Percentiles rank a stretch among this genome's conserved stretches.
Evolutionary conservation across 2,329 filamentous ascomycete genomes (phyloP).

Genomic region (Aschersonia sp.): DNA sequence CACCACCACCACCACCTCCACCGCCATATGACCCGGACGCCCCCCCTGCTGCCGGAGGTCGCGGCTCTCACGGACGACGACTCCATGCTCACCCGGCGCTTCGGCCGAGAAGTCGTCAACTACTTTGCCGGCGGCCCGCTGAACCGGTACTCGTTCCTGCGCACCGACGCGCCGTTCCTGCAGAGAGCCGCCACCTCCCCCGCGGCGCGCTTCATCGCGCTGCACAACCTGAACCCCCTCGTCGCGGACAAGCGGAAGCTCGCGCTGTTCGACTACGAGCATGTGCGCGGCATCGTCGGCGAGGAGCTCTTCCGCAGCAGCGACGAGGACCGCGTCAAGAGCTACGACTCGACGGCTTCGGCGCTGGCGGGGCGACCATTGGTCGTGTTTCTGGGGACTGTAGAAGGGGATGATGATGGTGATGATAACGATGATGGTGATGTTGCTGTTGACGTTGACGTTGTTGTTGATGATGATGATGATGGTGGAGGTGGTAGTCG

Average conservation of each 20-base stretch:
- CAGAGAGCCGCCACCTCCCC: slow-evolving; percentile 51
- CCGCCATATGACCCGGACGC: not conserved
- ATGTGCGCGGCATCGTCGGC: slow-evolving; percentile 58
- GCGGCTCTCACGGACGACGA: slow-evolving; percentile 30
- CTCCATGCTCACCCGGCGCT: slow-evolving; percentile 61
- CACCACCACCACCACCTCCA: too few species aligned
- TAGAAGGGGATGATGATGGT: slow-evolving; percentile 38
- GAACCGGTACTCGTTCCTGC: slow-evolving; percentile 69
- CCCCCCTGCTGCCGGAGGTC: slow-evolving; percentile 26
- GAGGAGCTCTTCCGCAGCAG: slow-evolving; percentile 52
- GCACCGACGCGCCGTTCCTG: slow-evolving; percentile 56
- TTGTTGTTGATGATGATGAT: too few species aligned
- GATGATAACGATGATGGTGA: not conserved
- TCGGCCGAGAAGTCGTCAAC: slow-evolving; percentile 67
- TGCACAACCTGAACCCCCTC: slow-evolving; percentile 67
- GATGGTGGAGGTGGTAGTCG: too few species aligned
- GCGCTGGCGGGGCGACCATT: slow-evolving; percentile 38
- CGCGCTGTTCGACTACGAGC: slow-evolving; percentile 51
- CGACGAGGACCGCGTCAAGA: slow-evolving; percentile 59
- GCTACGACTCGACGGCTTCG: slow-evolving; percentile 53
- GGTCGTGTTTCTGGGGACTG: slow-evolving; percentile 72
- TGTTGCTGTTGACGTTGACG: not conserved
- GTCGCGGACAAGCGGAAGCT: slow-evolving; percentile 41
- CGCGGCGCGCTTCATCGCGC: slow-evolving; percentile 57
- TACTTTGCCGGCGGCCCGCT: slow-evolving; percentile 71